Percentiles rank a stretch among this genome's conserved stretches.
These are phyloP conservation scores for Moricandia moricandioides DNA, from an alignment of 345 rosid species.

Conservation along the genomic window DNA sequence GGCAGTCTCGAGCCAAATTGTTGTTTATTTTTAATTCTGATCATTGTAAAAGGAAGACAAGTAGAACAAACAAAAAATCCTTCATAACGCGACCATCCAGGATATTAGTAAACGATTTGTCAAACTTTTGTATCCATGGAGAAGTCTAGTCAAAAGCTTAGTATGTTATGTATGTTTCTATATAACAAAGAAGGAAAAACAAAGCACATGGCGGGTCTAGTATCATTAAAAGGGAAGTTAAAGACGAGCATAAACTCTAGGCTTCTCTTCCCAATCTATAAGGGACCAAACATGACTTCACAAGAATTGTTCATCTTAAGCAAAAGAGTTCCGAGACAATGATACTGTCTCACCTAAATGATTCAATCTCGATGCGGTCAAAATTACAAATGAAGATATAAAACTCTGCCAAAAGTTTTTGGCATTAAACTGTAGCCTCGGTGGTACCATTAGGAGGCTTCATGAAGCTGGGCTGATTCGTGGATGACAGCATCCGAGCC, in stretches of 20 bases:
- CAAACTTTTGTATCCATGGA: neutral
- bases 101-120: neutral
- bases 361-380: constrained; percentile 17
- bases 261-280: neutral
- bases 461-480: constrained; percentile 78
- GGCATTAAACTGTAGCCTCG: neutral
- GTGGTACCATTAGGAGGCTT: constrained; percentile 22
- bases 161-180: neutral
- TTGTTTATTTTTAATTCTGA: neutral
- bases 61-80: neutral
- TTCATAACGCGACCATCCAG: neutral
- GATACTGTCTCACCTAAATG: neutral
- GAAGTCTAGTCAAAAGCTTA: neutral
- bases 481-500: constrained; percentile 75
- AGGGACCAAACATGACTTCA: constrained; percentile 8
- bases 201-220: neutral
- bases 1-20: constrained; percentile 21
- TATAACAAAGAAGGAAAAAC: neutral
- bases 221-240: neutral
- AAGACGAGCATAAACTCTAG: neutral
- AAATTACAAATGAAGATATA: constrained; percentile 20
- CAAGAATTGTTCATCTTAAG: constrained; percentile 1
- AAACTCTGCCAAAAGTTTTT: constrained; percentile 5
- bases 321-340: constrained; percentile 3
- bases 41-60: neutral